Evolutionary conservation across 495 filamentous ascomycete species (phyloP).

Genomic region (Neurospora sp.): DNA sequence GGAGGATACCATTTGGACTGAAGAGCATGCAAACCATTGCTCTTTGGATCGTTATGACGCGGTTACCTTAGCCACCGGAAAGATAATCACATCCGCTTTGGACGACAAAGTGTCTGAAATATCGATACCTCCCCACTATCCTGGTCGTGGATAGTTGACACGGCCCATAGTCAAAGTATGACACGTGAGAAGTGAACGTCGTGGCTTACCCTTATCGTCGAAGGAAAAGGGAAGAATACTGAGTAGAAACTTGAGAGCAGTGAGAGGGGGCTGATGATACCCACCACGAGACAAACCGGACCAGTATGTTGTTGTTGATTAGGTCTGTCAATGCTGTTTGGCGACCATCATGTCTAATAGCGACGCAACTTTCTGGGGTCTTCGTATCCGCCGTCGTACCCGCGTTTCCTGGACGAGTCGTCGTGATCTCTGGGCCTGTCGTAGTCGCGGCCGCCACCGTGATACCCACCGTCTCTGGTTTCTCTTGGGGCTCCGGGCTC

Average conservation of each 20-base stretch:
- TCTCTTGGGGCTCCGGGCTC: constrained; percentile 28
- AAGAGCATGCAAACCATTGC: background rate
- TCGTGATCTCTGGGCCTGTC: constrained; percentile 38
- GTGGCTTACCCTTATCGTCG: constrained; percentile 55
- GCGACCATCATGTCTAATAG: constrained; percentile 38
- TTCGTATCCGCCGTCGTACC: constrained; percentile 60
- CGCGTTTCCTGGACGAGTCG: constrained; percentile 47
- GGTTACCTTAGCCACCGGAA: background rate
- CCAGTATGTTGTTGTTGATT: constrained; percentile 15
- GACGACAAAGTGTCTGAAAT: background rate
- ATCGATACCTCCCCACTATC: constrained; percentile 3
- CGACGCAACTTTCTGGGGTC: constrained; percentile 71
- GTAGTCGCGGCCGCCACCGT: constrained; percentile 31
- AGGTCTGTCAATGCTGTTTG: constrained; percentile 14
- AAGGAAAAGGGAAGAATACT: constrained; percentile 30
- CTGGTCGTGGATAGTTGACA: background rate
- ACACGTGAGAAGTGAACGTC: constrained; percentile 7
- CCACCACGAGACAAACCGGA: constrained; percentile 32
- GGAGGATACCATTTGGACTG: background rate
- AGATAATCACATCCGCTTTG: background rate
- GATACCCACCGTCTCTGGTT: constrained; percentile 40
- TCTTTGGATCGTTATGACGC: background rate
- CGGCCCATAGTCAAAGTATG: constrained; percentile 9
- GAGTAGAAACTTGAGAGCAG: constrained; percentile 23
- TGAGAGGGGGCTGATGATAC: constrained; percentile 23